Conservation (phyloP, 148 eudicot genomes). For the Linanthus parryae region DNA sequence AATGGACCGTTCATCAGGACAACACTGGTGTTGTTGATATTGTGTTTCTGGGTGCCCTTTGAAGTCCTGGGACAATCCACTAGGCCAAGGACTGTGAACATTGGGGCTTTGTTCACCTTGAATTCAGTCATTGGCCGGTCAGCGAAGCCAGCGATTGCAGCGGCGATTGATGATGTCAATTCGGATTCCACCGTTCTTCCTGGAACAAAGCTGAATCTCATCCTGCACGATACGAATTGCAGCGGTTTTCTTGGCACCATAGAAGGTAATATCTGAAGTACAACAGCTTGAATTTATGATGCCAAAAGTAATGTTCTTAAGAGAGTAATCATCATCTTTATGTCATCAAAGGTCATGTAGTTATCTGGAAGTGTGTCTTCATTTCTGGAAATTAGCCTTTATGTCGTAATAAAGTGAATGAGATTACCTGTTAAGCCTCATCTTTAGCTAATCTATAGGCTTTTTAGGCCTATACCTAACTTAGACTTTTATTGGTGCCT, state of each 20-base stretch:
- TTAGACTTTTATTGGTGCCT: no score
- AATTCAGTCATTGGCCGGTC: slow-evolving; percentile 67
- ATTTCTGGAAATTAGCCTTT: no score
- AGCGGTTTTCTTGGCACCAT: slow-evolving; percentile 72
- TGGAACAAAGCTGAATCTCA: slow-evolving; percentile 45
- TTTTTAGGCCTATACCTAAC: no score
- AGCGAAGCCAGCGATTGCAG: slow-evolving; percentile 52
- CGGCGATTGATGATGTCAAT: slow-evolving; percentile 69
- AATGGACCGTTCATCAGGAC: background rate
- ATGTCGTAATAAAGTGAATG: no score
- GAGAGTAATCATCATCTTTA: no score
- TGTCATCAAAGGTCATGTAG: no score
- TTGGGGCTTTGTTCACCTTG: slow-evolving; percentile 64
- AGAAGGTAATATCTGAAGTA: slow-evolving; percentile 42
- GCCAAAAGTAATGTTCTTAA: no score
- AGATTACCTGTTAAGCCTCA: no score
- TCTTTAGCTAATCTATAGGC: no score
- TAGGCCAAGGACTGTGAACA: slow-evolving; percentile 45
- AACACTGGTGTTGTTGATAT: slow-evolving; percentile 13
- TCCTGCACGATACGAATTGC: slow-evolving; percentile 63
- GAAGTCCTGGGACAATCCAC: slow-evolving; percentile 15
- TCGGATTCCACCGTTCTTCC: slow-evolving; percentile 41
- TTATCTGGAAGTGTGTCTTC: no score
- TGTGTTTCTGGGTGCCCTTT: slow-evolving; percentile 20
- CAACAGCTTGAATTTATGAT: slow-evolving; percentile 5